A percentile compares a stretch with the other conserved stretches of the same genome.
Evolutionary conservation across 2,329 filamentous ascomycete genomes (phyloP).

Genomic region (Fusarium brachygibbosum): DNA sequence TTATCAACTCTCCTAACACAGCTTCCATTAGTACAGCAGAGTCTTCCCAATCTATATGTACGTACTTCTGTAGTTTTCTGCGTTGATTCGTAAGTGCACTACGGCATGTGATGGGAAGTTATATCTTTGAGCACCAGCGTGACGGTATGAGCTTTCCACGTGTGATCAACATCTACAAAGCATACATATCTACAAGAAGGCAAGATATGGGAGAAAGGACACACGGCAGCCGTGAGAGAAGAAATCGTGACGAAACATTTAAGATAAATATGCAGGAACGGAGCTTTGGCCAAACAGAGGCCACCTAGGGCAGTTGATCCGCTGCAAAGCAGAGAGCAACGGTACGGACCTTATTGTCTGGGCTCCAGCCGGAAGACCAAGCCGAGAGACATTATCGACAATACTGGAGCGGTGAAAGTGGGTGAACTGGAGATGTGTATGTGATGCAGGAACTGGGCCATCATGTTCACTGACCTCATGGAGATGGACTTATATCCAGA

Average conservation of each 20-base stretch:
- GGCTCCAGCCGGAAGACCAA: constrained; percentile 14
- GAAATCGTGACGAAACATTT: too few species aligned
- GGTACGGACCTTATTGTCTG: constrained; percentile 14
- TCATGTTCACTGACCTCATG: constrained; percentile 1
- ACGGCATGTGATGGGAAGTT: too few species aligned
- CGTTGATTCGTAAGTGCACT: background rate
- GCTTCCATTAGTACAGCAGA: background rate
- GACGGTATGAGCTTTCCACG: background rate
- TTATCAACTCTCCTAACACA: background rate
- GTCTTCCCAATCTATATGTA: background rate
- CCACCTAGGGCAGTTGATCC: constrained; percentile 1
- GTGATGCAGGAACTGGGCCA: constrained; percentile 7
- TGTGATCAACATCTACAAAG: background rate
- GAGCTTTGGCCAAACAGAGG: background rate
- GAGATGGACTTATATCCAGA: background rate
- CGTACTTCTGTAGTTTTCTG: background rate
- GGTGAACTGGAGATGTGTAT: background rate
- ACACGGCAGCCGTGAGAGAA: background rate
- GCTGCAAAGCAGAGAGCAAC: constrained; percentile 23
- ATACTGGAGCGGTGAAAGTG: constrained; percentile 10
- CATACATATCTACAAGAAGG: background rate
- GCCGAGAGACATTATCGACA: constrained; percentile 14
- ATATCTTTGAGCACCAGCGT: background rate
- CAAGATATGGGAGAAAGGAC: too few species aligned
- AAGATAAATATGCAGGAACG: constrained; percentile 1